Evolutionary conservation across 148 eudicot species (phyloP).

Genomic region (Rhododendron henanense): DNA sequence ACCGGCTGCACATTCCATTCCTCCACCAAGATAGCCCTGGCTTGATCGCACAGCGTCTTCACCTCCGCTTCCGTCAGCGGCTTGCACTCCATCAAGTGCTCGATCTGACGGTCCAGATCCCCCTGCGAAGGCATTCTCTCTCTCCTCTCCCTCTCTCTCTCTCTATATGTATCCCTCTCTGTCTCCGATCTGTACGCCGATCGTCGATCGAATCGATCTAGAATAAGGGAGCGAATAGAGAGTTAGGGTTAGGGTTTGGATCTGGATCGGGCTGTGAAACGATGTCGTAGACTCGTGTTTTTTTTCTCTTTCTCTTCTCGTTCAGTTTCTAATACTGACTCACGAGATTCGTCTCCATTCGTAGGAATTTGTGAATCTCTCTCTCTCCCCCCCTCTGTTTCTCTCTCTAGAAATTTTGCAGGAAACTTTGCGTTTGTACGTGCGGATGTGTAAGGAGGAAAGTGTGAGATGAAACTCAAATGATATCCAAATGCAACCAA

Average conservation of each 20-base stretch:
- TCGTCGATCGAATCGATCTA: slow-evolving; percentile 11
- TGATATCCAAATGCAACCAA: slow-evolving; percentile 24
- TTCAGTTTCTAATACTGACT: background rate
- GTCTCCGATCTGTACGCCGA: slow-evolving; percentile 18
- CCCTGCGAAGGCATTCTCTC: slow-evolving; percentile 57
- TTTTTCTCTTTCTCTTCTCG: background rate
- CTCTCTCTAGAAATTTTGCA: slow-evolving; percentile 9
- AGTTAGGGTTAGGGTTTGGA: background rate
- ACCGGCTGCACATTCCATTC: slow-evolving; percentile 97
- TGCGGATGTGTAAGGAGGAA: too few species aligned
- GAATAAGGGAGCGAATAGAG: background rate
- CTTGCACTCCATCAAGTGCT: slow-evolving; percentile 91
- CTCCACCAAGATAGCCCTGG: slow-evolving; percentile 83
- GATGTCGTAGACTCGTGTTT: background rate
- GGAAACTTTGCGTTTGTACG: slow-evolving; percentile 8
- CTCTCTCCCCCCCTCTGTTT: background rate
- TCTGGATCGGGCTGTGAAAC: background rate
- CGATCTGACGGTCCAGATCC: slow-evolving; percentile 88
- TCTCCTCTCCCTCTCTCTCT: background rate
- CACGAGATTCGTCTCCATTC: slow-evolving; percentile 29
- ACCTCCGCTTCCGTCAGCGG: slow-evolving; percentile 75
- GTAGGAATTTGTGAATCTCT: background rate
- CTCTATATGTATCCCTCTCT: background rate
- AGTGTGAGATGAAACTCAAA: slow-evolving; percentile 36
- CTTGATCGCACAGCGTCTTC: slow-evolving; percentile 79